Evolutionary conservation across 202 grass and related monocot genomes (phyloP), one percentile per base, ranked within the genome.

Genomic region (Schoenoplectus tabernaemontani): DNA sequence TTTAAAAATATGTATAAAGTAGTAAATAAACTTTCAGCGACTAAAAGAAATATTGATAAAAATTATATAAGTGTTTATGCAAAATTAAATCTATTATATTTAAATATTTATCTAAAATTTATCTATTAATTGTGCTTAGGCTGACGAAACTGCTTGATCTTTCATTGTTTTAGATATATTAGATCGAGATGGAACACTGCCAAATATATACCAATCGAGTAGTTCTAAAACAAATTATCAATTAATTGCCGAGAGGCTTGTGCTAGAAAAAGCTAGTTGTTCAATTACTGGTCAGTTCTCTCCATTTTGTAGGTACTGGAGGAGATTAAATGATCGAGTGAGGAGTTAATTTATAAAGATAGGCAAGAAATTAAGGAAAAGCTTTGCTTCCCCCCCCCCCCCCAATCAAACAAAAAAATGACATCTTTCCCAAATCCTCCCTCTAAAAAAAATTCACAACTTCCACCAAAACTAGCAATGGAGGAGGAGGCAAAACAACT

Each of bases 401-500:
- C 36, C 7, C 54, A 61, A 26, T 19, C n/a, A 56, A 56, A 56
- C 4, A 19, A 56, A 54, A 5, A 26, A 42, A 60, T 42, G 37
- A 47, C 57, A 46, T 59, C 77, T 44, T 63, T 63, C 20, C 42
- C 58, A 44, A 79, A 46, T 46, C 39, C 38, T 44, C 24, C 57
- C 53, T 23, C 34, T 32, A n/a, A 23, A 54, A 19, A 44, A 69
- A 69, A 30, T 51, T 51, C 17, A 73, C 39, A 47, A 32, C 1
- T 32, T 73, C n/a, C 46, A n/a, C 46, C 69, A 53, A 73, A 33
- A 50, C 32, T 51, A 33, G 7, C 43, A 79, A 79, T 79, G 77
- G 58, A 79, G 54, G 39, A 63, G 54, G 56, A 79, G 23, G 77
- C 42, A 47, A 16, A 30, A 46, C 77, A 79, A 38, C 77, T 79